Evolutionary conservation across 1,139 yeast genomes (phyloP), one percentile per base, ranked within the genome.

Genomic region (Geotrichum aggregatum): DNA sequence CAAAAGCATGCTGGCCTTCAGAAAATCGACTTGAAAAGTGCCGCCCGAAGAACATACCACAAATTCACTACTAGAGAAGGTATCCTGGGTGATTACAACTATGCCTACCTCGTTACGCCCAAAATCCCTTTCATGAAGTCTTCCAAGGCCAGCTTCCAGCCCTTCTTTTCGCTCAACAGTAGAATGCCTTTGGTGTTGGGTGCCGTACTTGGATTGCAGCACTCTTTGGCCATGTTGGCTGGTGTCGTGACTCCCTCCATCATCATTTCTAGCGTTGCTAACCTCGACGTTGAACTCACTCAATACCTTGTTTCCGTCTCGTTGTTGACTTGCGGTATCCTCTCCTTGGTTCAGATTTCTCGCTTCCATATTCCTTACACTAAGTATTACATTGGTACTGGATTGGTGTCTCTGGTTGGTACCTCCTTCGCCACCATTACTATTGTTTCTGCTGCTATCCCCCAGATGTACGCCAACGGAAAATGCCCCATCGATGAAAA

Each of bases 371-470:
- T 88, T 52, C 83, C 75, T 33, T 78, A 76, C 46, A 86, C 96
- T 5, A 82, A 81, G 16, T 86, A 84, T 68, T 85, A 78, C 63
- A 66, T 89, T 28, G 97, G 96, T 36, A 87, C 96, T 0, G 97
- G 97, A 22, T 70, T 87, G 63, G 75, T 89, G 49, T 84, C 94
- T 6, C 95, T 89, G 41, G 92, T 88, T 28, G 97, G 96, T 56
- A 85, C 94, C n/a, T 84, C 94, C 0, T 89, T 89, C 67, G 89
- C 95, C 19, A 87, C 95, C 41, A 84, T 89, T 64, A 77, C 92
- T 16, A 84, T 89, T 61, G 94, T 86, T 49, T 67, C 80, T 10
- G 82, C 82, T 47, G 86, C 88, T 2, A 72, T 88, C 59, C 92
- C 95, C 7, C 73, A 83, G 69, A 86, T 88, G 94, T 89, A 89